Percentiles rank a stretch among this genome's conserved stretches.
Evolutionary conservation across 2,329 filamentous ascomycete genomes (phyloP).

Genomic region (Bipolaris oryzae): DNA sequence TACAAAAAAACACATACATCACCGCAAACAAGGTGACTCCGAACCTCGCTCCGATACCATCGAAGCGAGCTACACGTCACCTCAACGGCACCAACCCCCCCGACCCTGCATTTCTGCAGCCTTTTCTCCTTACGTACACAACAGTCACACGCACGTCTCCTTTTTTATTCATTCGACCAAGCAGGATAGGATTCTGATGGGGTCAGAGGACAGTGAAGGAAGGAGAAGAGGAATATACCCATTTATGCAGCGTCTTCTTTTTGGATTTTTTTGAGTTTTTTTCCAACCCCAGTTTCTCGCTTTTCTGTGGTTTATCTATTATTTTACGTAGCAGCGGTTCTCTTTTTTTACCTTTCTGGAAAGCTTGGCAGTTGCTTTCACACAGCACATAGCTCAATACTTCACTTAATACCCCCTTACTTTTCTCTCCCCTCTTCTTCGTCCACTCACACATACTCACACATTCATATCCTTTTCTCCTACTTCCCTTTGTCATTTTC

Average conservation of each 20-base stretch:
- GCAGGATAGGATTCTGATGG: neutral
- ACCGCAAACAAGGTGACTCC: conserved; percentile 48
- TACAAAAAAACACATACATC: conserved; percentile 24
- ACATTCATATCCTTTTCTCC: neutral
- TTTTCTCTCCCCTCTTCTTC: neutral
- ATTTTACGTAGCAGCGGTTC: conserved; percentile 8
- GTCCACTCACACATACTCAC: too few species aligned
- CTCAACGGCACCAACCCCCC: conserved; percentile 36
- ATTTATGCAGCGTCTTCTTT: conserved; percentile 21
- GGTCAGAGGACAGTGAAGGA: conserved; percentile 2
- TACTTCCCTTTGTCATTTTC: neutral
- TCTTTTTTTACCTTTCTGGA: neutral
- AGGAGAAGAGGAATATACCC: conserved; percentile 14
- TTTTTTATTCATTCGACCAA: conserved; percentile 1
- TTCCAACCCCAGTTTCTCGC: neutral
- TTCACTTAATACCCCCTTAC: conserved; percentile 12
- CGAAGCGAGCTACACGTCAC: conserved; percentile 45
- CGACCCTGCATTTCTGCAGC: conserved; percentile 17
- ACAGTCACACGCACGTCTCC: neutral
- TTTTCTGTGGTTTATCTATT: conserved; percentile 5
- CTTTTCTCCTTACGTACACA: conserved; percentile 27
- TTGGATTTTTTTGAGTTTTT: conserved; percentile 5
- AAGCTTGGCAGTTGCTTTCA: conserved; percentile 1
- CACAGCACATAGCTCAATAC: conserved; percentile 6
- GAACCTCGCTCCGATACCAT: conserved; percentile 36